phyloP scores from a whole-genome alignment of 2,329 filamentous ascomycete species.

The Penicillium sp. region DNA sequence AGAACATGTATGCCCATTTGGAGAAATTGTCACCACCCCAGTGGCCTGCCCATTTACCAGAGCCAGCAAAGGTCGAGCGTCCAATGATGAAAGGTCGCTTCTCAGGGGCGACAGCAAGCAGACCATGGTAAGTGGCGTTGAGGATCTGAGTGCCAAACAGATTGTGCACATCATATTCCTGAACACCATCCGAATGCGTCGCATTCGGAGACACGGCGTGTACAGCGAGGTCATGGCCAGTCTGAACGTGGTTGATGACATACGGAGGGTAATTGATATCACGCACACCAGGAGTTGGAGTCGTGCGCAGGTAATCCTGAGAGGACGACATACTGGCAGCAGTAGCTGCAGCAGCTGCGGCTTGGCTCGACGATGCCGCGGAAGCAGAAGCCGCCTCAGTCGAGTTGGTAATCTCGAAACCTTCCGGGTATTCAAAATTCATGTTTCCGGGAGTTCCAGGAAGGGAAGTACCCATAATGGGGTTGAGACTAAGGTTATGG shows the following conservation, averaged over 20 bases:
- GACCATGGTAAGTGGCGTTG: conserved; percentile 71
- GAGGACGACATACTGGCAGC: conserved; percentile 34
- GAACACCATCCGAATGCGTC: conserved; percentile 68
- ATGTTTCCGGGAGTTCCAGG: conserved; percentile 63
- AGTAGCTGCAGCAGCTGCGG: conserved; percentile 43
- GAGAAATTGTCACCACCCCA: conserved; percentile 78
- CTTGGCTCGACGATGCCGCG: conserved; percentile 54
- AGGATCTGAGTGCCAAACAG: conserved; percentile 73
- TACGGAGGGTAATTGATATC: conserved; percentile 74
- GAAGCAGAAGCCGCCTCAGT: conserved; percentile 64
- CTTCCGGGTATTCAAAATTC: conserved; percentile 64
- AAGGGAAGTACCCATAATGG: conserved; percentile 60
- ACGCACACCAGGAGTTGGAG: conserved; percentile 61
- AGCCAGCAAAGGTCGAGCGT: conserved; percentile 75
- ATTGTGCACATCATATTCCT: conserved; percentile 83
- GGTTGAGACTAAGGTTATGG: conserved; percentile 63
- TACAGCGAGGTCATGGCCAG: conserved; percentile 64
- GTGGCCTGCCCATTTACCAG: conserved; percentile 72
- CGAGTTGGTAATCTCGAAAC: conserved; percentile 65
- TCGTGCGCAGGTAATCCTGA: conserved; percentile 55
- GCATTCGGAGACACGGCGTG: conserved; percentile 75
- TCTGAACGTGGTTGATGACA: conserved; percentile 67
- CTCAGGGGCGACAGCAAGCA: conserved; percentile 61
- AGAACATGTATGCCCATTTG: conserved; percentile 70
- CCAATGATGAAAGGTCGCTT: conserved; percentile 83